Evolutionary conservation across 768 basidiomycete species (phyloP), one percentile per base, ranked within the genome.

Genomic region (Clathrus columnatus): DNA sequence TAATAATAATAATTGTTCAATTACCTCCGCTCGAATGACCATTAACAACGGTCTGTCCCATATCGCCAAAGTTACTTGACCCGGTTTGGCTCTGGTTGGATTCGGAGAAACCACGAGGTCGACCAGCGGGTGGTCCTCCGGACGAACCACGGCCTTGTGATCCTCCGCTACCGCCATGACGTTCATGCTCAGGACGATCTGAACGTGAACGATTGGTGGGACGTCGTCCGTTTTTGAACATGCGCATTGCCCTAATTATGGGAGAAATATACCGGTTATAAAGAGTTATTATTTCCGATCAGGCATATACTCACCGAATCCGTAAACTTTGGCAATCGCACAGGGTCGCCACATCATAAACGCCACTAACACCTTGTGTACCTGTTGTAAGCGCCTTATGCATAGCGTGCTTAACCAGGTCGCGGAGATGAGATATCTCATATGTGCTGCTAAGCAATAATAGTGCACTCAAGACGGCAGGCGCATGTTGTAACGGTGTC

Each of bases 291-390:
- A 46, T 45, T 43, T 14, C 24, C 26, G 27, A 23, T 23, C 21
- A 56, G 16, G 51, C 6, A 50, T 36, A 58, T 51, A 76, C 80
- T 49, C 69, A 87, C 84, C 93, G 76, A 61, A 96, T 91, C 64
- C 96, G 93, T 56, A 97, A 72, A 64, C 88, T 87, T 59, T 90
- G 81, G 66, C 87, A 89, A 60, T 83, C 88, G 64, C 91, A 92
- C 4, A 97, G 72, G 2, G 94, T 95, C 7, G 94, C 91, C 8
- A 96, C 92, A 67, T 96, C 93, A 66, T 97, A 97, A 44, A 97
- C 87, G 24, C 87, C 89, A 94, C 89, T 24, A 88, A 90, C 11
- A 86, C 54, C 46, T 24, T 48, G 44, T 5, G 11, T 48, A 90
- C 26, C 82, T 80, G 63, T 90, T 89, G 28, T 87, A 27, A 97